Evolutionary conservation across 2,329 filamentous ascomycete species (phyloP).

Genomic region (Arthrobotrys conoides): DNA sequence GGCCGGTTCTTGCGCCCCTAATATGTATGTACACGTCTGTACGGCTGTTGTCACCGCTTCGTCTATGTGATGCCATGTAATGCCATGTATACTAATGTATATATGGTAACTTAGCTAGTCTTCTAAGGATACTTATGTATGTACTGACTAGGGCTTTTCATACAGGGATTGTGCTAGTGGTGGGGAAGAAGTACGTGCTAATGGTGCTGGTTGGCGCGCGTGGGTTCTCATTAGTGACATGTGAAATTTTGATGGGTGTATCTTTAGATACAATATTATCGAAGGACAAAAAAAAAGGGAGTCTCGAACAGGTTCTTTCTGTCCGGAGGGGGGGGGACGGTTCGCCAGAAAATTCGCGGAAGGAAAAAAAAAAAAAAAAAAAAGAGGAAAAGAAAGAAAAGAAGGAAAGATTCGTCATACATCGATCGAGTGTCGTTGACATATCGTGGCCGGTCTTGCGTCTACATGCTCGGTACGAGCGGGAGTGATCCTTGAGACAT

Average conservation of each 20-base stretch:
- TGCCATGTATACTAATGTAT: too few species aligned
- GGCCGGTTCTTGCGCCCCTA: not conserved
- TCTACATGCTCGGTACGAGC: slow-evolving; percentile 6
- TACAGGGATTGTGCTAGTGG: not conserved
- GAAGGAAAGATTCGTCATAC: not conserved
- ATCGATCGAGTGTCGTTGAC: slow-evolving; percentile 3
- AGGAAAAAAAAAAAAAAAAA: too few species aligned
- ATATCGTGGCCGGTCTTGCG: not conserved
- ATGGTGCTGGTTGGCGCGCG: too few species aligned
- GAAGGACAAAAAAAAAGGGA: slow-evolving; percentile 1
- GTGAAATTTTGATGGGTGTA: slow-evolving; percentile 6
- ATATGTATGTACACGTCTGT: slow-evolving; percentile 34
- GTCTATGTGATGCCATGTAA: slow-evolving; percentile 33
- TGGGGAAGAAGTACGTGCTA: not conserved
- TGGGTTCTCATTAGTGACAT: not conserved
- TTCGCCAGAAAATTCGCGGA: not conserved
- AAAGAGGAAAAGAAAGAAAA: too few species aligned
- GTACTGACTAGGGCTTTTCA: not conserved
- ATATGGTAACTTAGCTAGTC: too few species aligned
- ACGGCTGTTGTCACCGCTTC: slow-evolving; percentile 25
- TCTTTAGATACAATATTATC: not conserved
- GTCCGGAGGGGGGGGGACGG: too few species aligned
- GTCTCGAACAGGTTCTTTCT: slow-evolving; percentile 15
- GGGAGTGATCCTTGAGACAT: not conserved
- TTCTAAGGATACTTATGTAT: not conserved